Base-by-base conservation (phyloP, 192 early-diverging fungal genomes). In the Powellomyces hirtus region DNA sequence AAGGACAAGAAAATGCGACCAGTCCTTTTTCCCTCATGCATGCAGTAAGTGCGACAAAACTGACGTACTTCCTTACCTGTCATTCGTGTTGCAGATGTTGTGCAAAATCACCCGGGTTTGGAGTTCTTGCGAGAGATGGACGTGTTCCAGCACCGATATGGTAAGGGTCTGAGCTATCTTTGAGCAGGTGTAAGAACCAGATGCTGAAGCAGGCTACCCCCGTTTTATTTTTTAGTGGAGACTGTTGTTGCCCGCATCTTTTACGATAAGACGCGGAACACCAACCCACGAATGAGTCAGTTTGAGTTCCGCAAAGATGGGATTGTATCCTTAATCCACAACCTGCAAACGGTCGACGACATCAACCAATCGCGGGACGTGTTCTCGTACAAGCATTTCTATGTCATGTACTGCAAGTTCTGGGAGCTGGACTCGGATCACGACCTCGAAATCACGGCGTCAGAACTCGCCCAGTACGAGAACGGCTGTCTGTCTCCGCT, bases 321-420 rank as follows among this genome's bases (percentile, higher is more conserved):
- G 13, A 86, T 96, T 52, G 66, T 82, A 11, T 77, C 88, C 26
- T 79, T 84, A 14, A 56, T 98, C 26, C 71, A 76, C 5, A 75
- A 80, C 11, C 75, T 96, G 42, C 90, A 92, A 65, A 70, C 66
- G 11, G 84, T 85, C 14, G 85, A 90, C 36, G 93, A 95, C 66
- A 82, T 90, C 20, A 90, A 90, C 63, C 75, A 89, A 78, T 88
- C 83, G 6, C 89, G 91, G 20, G 89, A 93, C 75, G 83, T 89
- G 40, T 96, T 98, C 66, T 96, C 94, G 5, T 98, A 98, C 80
- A 94, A 95, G 75, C 96, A 98, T 70, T 98, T 96, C 69, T 98
- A 98, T 72, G 96, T 98, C 24, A 85, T 98, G 1, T 98, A 96
- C 71, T 96, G 93, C 84, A 95, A 93, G 74, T 98, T 98, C 75